Conservation (phyloP, 225 moss, liverwort and hornwort genomes). For the Straminergon stramineum region DNA sequence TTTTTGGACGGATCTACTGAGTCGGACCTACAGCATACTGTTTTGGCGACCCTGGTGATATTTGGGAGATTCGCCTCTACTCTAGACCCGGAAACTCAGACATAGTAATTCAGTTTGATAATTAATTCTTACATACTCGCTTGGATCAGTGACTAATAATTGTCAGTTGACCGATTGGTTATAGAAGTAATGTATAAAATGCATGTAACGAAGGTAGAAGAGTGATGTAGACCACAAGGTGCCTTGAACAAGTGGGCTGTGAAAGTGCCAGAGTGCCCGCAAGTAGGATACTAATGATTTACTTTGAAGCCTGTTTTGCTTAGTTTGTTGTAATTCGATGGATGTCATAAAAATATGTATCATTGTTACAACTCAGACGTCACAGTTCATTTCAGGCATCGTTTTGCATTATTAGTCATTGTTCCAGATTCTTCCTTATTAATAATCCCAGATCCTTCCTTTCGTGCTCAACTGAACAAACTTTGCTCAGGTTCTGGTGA, state of each 20-base stretch:
- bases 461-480: not conserved
- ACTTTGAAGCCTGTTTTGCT: not conserved
- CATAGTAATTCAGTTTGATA: too few species aligned
- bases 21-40: too few species aligned
- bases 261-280: not conserved
- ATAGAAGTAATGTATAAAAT: too few species aligned
- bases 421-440: not conserved
- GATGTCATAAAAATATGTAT: too few species aligned
- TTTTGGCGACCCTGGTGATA: too few species aligned
- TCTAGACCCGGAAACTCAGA: too few species aligned
- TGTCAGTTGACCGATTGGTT: too few species aligned
- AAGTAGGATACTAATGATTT: constrained; percentile 5
- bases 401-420: not conserved
- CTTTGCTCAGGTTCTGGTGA: constrained; percentile 16
- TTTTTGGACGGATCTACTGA: too few species aligned
- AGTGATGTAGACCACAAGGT: constrained; percentile 7
- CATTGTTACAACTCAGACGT: too few species aligned
- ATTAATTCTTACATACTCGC: too few species aligned
- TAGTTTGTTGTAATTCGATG: not conserved
- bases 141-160: not conserved
- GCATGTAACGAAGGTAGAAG: not conserved
- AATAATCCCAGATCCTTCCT: not conserved
- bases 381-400: too few species aligned
- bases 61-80: too few species aligned
- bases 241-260: constrained; percentile 4